Conservation (phyloP, 208 protist genomes). For the Trypanosomatidae sp. region DNA sequence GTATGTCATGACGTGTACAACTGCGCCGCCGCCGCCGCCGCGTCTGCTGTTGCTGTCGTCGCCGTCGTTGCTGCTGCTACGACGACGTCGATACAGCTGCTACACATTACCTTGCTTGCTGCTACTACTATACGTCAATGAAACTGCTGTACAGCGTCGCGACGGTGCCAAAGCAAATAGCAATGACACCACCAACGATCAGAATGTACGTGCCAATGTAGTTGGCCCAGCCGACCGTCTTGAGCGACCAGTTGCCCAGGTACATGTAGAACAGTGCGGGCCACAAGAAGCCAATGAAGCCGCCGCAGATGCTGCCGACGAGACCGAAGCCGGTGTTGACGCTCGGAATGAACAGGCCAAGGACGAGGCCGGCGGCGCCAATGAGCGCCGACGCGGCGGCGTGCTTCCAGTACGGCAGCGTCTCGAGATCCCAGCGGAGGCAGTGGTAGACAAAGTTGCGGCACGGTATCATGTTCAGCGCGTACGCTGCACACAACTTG, state of each 20-base stretch:
- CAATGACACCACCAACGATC: slow-evolving; percentile 34
- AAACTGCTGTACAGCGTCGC: slow-evolving; percentile 23
- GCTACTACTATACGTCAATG: too few species aligned
- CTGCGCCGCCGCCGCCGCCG: too few species aligned
- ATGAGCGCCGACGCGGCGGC: slow-evolving; percentile 15
- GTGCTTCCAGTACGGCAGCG: slow-evolving; percentile 54
- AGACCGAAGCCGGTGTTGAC: slow-evolving; percentile 54
- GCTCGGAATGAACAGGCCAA: slow-evolving; percentile 58
- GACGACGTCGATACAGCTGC: too few species aligned
- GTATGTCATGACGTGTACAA: too few species aligned
- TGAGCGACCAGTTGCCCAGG: slow-evolving; percentile 33
- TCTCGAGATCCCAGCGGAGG: slow-evolving; percentile 28
- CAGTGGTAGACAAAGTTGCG: slow-evolving; percentile 46
- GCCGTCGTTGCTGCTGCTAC: too few species aligned
- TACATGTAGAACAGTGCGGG: slow-evolving; percentile 61
- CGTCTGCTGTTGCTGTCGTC: too few species aligned
- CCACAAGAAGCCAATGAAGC: slow-evolving; percentile 57
- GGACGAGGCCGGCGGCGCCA: slow-evolving; percentile 12
- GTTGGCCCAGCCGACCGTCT: slow-evolving; percentile 25
- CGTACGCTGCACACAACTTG: slow-evolving; percentile 43
- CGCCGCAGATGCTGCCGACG: slow-evolving; percentile 52
- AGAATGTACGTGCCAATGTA: slow-evolving; percentile 23
- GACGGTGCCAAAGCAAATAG: slow-evolving; percentile 44
- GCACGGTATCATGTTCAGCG: slow-evolving; percentile 39
- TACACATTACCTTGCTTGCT: too few species aligned